Base-by-base conservation (phyloP, 148 eudicot genomes). In the Camellia granthamiana region DNA sequence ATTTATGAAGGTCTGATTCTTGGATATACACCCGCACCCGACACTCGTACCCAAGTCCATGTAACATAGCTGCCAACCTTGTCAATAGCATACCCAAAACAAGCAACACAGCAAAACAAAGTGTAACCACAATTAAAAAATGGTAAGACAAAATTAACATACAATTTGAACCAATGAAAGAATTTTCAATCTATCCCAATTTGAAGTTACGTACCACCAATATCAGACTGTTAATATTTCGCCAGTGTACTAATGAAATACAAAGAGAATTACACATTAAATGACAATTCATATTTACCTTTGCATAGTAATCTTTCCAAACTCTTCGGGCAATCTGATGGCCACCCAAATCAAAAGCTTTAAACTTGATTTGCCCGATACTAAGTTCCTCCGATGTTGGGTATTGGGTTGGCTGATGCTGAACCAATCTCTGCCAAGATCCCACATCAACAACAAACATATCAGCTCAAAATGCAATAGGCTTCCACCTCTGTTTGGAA, bases 301-400 rank as follows among this genome's bases (percentile, higher is more conserved):
- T 89, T 78, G 96, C 96, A 81, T 92, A 92, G 82, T 92, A 92
- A 85, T 92, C 93, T 84, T 89, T 92, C 96, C 96, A 92, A n/a
- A 92, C 96, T 21, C 96, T 83, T 54, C 96, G 91, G 60, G 92
- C 96, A 75, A 92, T 90, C 86, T 92, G 93, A 81, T 92, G 93
- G 18, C 96, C 96, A 70, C 96, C 93, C 81, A 92, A 85, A 90
- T 92, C 96, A 68, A 92, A 92, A 54, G 96, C 93, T 85, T 92
- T 89, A 69, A 92, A 92, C 86, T 92, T 92, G 86, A 92, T 92
- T 79, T 89, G 80, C 18, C 96, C 96, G 78, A 92, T 92, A 78
- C 96, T 92, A 74, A 92, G 78, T 71, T 92, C 93, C 82, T 92
- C 96, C 47, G 93, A 92, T 69, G 93, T 92, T 43, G 93, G 96